Evolutionary conservation across 2,329 filamentous ascomycete genomes (phyloP).

Genomic region (Leptosphaerulina australis): DNA sequence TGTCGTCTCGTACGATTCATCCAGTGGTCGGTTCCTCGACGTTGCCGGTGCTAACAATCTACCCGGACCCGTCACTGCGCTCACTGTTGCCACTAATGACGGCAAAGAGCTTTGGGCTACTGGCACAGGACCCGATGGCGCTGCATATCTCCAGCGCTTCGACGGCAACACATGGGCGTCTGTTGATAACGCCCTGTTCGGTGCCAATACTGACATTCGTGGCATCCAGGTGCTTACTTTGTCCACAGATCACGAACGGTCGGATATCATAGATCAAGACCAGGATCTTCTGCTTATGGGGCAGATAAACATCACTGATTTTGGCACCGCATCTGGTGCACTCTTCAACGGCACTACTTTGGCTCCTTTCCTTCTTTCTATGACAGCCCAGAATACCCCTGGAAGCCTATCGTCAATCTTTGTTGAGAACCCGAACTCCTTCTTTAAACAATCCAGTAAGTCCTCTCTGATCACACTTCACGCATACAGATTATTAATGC

Average conservation of each 20-base stretch:
- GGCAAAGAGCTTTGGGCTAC: too few relatives aligned
- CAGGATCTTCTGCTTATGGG: constrained; percentile 86
- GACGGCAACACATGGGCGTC: constrained; percentile 74
- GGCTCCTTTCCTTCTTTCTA: constrained; percentile 80
- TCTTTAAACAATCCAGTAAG: constrained; percentile 71
- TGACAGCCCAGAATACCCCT: constrained; percentile 63
- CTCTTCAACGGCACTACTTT: constrained; percentile 84
- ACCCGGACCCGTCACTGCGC: constrained; percentile 78
- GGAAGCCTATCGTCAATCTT: constrained; percentile 84
- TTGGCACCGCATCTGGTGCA: constrained; percentile 83
- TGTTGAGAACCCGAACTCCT: constrained; percentile 74
- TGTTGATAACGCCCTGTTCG: constrained; percentile 63
- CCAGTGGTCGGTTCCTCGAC: constrained; percentile 68
- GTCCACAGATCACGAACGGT: constrained; percentile 68
- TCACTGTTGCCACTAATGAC: constrained; percentile 75
- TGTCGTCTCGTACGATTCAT: constrained; percentile 75
- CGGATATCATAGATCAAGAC: constrained; percentile 66
- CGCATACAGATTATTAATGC: neutral
- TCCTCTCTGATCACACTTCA: constrained; percentile 21
- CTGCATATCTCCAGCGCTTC: constrained; percentile 81
- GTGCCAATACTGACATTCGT: constrained; percentile 69
- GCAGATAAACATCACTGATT: constrained; percentile 73
- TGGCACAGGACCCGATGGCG: too few relatives aligned
- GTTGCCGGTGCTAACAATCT: constrained; percentile 68
- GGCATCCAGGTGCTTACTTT: constrained; percentile 82